A percentile compares a stretch with the other conserved stretches of the same genome.
phyloP scores from a whole-genome alignment of 257 asterid species.

The Solanum pimpinellifolium region DNA sequence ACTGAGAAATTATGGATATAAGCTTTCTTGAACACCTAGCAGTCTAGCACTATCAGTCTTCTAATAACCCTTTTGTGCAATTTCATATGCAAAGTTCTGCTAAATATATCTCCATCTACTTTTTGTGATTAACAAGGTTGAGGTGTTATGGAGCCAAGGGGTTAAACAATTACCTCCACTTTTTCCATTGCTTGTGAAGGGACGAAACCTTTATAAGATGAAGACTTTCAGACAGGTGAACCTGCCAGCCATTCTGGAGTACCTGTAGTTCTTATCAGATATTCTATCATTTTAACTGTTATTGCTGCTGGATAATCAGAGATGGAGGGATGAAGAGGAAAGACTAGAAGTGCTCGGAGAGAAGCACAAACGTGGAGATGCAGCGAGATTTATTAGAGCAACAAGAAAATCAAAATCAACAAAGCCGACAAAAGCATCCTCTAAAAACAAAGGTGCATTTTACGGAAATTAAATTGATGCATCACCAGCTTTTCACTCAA shows the following conservation, averaged over 20 bases:
- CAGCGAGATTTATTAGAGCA: conserved; percentile 50
- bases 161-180: conserved; percentile 41
- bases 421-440: conserved; percentile 11
- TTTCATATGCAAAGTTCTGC: neutral
- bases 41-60: neutral
- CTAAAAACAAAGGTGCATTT: conserved; percentile 20
- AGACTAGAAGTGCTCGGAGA: conserved; percentile 51
- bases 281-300: neutral
- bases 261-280: neutral
- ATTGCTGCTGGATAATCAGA: conserved; percentile 20
- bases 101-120: neutral
- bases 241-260: neutral
- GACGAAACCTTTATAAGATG: conserved; percentile 60
- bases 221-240: conserved; percentile 64
- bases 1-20: neutral
- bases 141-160: conserved; percentile 74
- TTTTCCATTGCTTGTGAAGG: conserved; percentile 65
- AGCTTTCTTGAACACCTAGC: neutral
- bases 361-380: conserved; percentile 71
- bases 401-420: conserved; percentile 23
- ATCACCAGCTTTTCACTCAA: neutral
- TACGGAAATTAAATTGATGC: neutral
- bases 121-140: conserved; percentile 40
- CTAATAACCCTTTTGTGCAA: neutral
- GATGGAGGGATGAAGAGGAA: conserved; percentile 51